Evolutionary conservation across 148 eudicot genomes (phyloP).

Genomic region (Chenopodium album): DNA sequence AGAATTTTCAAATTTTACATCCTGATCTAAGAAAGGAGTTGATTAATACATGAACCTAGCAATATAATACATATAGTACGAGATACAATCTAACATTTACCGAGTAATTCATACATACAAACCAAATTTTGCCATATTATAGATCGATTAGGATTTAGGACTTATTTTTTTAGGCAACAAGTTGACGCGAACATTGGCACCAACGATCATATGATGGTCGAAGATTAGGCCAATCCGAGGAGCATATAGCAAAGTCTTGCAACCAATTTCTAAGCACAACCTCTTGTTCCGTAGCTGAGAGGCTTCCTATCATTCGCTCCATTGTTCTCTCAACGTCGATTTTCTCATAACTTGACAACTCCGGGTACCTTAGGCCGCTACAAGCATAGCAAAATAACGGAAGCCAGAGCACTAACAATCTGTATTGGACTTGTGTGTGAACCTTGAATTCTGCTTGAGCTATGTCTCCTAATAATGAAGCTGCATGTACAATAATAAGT

Average conservation of each 20-base stretch:
- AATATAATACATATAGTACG: neutral
- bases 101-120: neutral
- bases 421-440: conserved; percentile 15
- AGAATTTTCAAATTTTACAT: too few relatives aligned
- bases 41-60: too few relatives aligned
- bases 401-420: conserved; percentile 17
- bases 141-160: too few relatives aligned
- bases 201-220: conserved; percentile 12
- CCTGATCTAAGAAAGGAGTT: too few relatives aligned
- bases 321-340: conserved; percentile 13
- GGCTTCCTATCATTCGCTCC: conserved; percentile 8
- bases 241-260: conserved; percentile 12
- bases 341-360: conserved; percentile 7
- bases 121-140: neutral
- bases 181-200: conserved; percentile 21
- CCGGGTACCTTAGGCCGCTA: conserved; percentile 14
- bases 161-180: neutral
- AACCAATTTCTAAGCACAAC: conserved; percentile 17
- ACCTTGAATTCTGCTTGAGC: conserved; percentile 12
- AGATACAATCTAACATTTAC: too few relatives aligned
- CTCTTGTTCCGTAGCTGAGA: conserved; percentile 7
- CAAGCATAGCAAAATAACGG: conserved; percentile 20
- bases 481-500: neutral
- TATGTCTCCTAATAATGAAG: conserved; percentile 11
- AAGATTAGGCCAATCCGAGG: conserved; percentile 24